Conservation (phyloP, 768 basidiomycete species). For the Leccinellum albellum region DNA sequence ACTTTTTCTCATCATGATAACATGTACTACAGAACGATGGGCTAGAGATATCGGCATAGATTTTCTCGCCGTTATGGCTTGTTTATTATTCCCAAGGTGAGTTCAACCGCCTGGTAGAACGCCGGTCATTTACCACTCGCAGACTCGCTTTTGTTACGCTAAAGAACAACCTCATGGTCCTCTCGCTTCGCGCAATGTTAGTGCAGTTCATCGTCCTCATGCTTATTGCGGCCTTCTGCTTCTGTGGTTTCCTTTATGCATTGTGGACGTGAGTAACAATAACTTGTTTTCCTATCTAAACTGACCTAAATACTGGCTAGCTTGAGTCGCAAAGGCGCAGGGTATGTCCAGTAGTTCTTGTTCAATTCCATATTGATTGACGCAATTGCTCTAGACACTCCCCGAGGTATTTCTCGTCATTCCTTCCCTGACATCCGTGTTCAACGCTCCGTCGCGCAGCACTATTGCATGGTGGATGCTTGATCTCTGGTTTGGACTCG, state of each 20-base stretch:
- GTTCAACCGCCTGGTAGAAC: slow-evolving; percentile 1
- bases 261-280: slow-evolving; percentile 83
- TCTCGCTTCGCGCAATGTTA: slow-evolving; percentile 88
- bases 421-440: neutral
- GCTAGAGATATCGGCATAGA: slow-evolving; percentile 73
- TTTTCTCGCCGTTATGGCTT: slow-evolving; percentile 83
- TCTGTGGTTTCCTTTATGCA: slow-evolving; percentile 89
- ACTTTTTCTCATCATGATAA: neutral
- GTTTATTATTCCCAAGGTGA: slow-evolving; percentile 84
- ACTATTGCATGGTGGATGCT: slow-evolving; percentile 94
- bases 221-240: slow-evolving; percentile 85
- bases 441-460: slow-evolving; percentile 25
- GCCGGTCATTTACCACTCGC: neutral
- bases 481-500: slow-evolving; percentile 92
- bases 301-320: slow-evolving; percentile 33
- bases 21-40: slow-evolving; percentile 46
- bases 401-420: slow-evolving; percentile 30
- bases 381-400: slow-evolving; percentile 26
- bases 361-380: neutral
- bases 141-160: slow-evolving; percentile 91
- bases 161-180: slow-evolving; percentile 74
- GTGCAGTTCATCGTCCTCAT: slow-evolving; percentile 82
- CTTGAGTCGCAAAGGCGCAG: slow-evolving; percentile 56
- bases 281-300: neutral
- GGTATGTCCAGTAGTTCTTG: slow-evolving; percentile 35